Conservation (phyloP, 352 stramenopile species). For the Phytophthora idaei region DNA sequence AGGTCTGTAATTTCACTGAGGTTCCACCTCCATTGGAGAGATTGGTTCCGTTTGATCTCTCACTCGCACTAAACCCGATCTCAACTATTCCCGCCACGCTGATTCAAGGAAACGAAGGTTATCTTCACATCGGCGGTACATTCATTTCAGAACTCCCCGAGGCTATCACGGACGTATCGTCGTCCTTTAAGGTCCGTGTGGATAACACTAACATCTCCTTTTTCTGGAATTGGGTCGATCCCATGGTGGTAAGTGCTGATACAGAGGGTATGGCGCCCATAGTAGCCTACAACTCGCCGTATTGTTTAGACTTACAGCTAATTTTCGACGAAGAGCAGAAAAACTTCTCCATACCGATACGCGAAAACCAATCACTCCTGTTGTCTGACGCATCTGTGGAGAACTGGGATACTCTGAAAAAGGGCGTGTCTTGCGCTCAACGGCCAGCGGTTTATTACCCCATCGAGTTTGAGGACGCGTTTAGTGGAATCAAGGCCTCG, state of each 20-base stretch:
- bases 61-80: conserved; percentile 23
- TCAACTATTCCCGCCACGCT: conserved; percentile 1
- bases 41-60: conserved; percentile 14
- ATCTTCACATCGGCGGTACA: conserved; percentile 23
- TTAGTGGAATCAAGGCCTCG: background rate
- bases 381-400: background rate
- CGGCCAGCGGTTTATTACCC: background rate
- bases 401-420: background rate
- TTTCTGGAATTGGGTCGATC: conserved; percentile 23
- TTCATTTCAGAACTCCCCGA: conserved; percentile 17
- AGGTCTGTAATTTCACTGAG: conserved; percentile 4
- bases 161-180: background rate
- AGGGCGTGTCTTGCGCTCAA: background rate
- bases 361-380: background rate
- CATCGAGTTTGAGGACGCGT: background rate
- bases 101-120: background rate
- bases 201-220: conserved; percentile 22
- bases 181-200: conserved; percentile 9
- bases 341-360: background rate
- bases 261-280: background rate
- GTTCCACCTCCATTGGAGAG: conserved; percentile 13
- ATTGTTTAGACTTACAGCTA: background rate
- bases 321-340: background rate
- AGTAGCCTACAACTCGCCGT: background rate
- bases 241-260: background rate